phyloP scores from a whole-genome alignment of 768 basidiomycete genomes.

The Macrolepiota fuliginosa region DNA sequence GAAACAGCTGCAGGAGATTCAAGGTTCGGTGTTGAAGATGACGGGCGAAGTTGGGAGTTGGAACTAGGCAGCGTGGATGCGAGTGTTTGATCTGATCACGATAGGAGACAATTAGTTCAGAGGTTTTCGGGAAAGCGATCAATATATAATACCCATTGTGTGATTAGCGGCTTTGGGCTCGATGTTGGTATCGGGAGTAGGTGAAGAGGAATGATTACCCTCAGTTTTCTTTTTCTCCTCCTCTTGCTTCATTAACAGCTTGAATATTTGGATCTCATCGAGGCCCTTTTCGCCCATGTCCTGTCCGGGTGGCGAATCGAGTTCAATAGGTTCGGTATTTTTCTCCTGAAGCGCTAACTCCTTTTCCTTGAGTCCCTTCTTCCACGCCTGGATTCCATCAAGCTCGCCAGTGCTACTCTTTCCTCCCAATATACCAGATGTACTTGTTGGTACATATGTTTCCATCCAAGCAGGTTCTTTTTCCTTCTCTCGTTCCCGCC shows the following conservation, averaged over 20 bases:
- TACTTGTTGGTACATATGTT: constrained; percentile 66
- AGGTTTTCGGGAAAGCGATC: background rate
- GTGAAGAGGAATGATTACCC: constrained; percentile 10
- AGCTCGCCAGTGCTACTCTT: constrained; percentile 61
- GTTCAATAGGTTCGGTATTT: constrained; percentile 18
- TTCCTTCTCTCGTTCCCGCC: constrained; percentile 61
- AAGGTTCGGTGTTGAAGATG: background rate
- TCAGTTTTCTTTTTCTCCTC: constrained; percentile 46
- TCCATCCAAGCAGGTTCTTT: constrained; percentile 95
- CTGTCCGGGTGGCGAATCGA: constrained; percentile 6
- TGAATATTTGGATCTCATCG: constrained; percentile 85
- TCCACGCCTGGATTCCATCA: constrained; percentile 86
- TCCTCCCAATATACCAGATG: constrained; percentile 64
- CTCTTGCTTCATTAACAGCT: constrained; percentile 78
- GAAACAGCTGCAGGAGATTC: background rate
- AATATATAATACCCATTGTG: background rate
- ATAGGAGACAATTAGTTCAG: background rate
- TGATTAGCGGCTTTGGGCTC: background rate
- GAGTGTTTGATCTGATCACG: background rate
- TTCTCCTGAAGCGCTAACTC: constrained; percentile 50
- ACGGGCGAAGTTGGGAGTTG: background rate
- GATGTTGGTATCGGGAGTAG: background rate
- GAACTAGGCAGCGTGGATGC: background rate
- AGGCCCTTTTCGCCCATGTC: constrained; percentile 26
- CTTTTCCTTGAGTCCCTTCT: constrained; percentile 79